phyloP scores from a whole-genome alignment of 2,329 filamentous ascomycete genomes.

The Ophiosphaerella herpotricha region DNA sequence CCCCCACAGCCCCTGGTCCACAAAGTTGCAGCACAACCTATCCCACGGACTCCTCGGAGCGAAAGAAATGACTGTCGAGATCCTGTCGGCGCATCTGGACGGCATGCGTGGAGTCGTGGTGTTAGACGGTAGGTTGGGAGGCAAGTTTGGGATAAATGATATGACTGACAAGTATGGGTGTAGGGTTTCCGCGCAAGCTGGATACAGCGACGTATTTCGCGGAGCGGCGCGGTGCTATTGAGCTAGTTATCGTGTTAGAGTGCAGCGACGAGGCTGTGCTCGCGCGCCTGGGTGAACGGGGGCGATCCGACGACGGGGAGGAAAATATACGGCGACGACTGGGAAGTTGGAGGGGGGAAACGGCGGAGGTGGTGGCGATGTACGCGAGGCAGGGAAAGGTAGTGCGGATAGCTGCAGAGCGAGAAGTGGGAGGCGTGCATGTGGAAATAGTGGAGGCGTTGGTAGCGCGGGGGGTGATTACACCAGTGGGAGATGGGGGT shows the following conservation, averaged over 20 bases:
- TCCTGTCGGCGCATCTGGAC: not conserved
- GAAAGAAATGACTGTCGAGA: not conserved
- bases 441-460: not conserved
- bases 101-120: not conserved
- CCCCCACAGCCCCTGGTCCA: not conserved
- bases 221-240: not conserved
- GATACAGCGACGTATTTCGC: not conserved
- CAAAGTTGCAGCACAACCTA: not conserved
- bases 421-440: not conserved
- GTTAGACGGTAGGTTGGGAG: too few species aligned
- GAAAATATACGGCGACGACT: not conserved
- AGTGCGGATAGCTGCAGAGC: not conserved
- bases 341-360: not conserved
- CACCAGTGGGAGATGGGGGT: not conserved
- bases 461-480: not conserved
- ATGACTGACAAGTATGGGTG: not conserved
- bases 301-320: not conserved
- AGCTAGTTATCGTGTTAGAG: not conserved
- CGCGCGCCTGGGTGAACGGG: not conserved
- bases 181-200: not conserved
- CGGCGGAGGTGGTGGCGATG: conserved; percentile 2
- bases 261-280: not conserved
- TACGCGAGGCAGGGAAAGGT: conserved; percentile 2
- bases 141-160: too few species aligned
- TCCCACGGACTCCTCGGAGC: not conserved